Conservation (phyloP, 306 rosid genomes). For the Inga oerstediana region DNA sequence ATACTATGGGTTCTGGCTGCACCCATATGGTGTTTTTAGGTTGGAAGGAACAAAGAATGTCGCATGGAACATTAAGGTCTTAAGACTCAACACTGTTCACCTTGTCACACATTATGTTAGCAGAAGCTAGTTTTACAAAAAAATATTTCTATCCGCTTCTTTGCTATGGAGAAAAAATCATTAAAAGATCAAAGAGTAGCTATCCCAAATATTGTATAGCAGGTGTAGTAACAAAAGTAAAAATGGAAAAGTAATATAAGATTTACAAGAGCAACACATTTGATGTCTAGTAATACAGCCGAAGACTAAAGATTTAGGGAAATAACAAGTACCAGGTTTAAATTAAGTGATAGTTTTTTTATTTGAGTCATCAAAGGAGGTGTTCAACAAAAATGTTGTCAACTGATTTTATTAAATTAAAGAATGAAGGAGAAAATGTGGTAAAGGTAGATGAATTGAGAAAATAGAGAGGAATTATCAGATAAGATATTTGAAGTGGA, state of each 20-base stretch:
- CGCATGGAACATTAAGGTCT: background rate
- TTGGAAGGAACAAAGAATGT: background rate
- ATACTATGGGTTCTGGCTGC: background rate
- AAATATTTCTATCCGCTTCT: background rate
- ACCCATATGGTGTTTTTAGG: background rate
- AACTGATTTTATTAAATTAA: background rate
- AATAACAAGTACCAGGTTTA: background rate
- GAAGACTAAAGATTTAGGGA: background rate
- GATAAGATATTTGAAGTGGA: background rate
- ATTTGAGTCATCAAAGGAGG: background rate
- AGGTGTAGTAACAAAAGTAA: no score
- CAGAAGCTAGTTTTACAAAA: background rate
- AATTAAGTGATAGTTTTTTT: background rate
- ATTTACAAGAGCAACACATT: background rate
- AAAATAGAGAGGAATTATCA: background rate
- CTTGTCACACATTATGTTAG: background rate
- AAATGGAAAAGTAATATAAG: background rate
- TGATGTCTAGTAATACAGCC: background rate
- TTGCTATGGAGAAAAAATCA: background rate
- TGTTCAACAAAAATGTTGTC: background rate
- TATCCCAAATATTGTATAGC: background rate
- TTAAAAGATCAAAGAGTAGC: background rate
- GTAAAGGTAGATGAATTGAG: background rate
- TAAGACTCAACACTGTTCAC: background rate
- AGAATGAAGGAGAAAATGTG: background rate